Evolutionary conservation across 2,329 filamentous ascomycete genomes (phyloP).

Genomic region (Monosporascus sp.): DNA sequence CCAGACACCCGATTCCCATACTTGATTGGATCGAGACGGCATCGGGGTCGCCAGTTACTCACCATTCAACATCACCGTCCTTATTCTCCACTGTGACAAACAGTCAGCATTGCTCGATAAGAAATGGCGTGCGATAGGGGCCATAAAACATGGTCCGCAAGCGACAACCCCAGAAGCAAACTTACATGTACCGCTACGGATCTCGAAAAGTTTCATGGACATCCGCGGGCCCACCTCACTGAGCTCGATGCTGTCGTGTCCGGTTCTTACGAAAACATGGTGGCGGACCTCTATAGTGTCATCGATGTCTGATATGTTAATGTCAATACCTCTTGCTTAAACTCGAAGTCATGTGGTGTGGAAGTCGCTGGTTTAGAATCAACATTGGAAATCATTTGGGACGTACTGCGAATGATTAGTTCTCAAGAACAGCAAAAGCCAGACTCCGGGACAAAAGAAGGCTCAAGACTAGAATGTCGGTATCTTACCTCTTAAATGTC

Average conservation of each 20-base stretch:
- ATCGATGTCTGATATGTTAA: constrained; percentile 61
- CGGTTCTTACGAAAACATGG: constrained; percentile 90
- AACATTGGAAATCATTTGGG: neutral
- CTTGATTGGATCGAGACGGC: neutral
- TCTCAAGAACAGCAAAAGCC: neutral
- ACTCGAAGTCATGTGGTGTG: too few relatives aligned
- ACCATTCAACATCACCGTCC: constrained; percentile 88
- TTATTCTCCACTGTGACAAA: constrained; percentile 73
- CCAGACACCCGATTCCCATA: neutral
- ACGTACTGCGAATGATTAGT: neutral
- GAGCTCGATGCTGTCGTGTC: constrained; percentile 82
- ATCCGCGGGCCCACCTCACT: constrained; percentile 89
- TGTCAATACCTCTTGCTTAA: constrained; percentile 20
- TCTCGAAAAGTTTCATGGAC: constrained; percentile 96
- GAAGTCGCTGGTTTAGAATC: too few relatives aligned
- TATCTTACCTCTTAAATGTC: constrained; percentile 88
- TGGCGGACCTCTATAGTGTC: constrained; percentile 91
- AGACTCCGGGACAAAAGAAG: too few relatives aligned
- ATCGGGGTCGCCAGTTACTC: neutral
- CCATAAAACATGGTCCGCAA: too few relatives aligned
- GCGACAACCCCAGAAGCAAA: neutral
- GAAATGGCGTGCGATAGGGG: too few relatives aligned
- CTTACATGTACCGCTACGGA: constrained; percentile 63
- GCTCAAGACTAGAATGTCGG: constrained; percentile 54
- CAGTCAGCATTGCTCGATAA: neutral